Conservation (phyloP, 2,329 filamentous ascomycete species). For the Claviceps citrina region DNA sequence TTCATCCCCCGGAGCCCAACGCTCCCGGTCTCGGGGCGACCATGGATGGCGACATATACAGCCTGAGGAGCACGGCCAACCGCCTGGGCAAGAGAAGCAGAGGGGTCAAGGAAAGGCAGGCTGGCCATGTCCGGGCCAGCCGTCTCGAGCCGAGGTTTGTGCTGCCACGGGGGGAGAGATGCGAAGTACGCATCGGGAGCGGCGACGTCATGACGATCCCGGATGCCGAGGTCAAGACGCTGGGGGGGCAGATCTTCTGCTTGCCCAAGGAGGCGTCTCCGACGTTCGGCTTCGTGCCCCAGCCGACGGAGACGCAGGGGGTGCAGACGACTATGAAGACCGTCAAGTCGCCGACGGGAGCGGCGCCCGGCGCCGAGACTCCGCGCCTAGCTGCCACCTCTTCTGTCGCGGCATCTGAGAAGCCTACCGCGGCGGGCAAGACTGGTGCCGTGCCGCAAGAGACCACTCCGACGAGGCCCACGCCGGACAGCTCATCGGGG, state of each 20-base stretch:
- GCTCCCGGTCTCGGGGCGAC: background rate
- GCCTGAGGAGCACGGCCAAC: no score
- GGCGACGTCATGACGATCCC: background rate
- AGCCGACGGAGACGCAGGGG: background rate
- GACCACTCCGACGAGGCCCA: background rate
- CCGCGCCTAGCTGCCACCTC: background rate
- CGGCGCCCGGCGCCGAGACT: background rate
- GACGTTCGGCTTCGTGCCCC: background rate
- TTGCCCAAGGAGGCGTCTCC: background rate
- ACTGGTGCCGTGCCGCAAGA: background rate
- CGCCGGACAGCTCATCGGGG: background rate
- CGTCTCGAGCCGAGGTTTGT: background rate
- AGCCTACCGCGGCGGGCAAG: background rate
- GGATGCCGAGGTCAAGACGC: background rate
- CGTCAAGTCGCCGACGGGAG: background rate
- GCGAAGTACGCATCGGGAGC: background rate
- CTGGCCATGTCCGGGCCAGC: background rate
- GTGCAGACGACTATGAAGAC: background rate
- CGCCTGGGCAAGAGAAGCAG: no score
- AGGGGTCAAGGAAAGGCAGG: no score
- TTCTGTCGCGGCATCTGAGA: no score
- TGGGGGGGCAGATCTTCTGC: background rate
- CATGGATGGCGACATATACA: background rate
- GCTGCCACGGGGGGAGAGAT: background rate
- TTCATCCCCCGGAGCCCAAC: background rate